Base-by-base conservation (phyloP, 345 rosid species). In the Brassica carinata region DNA sequence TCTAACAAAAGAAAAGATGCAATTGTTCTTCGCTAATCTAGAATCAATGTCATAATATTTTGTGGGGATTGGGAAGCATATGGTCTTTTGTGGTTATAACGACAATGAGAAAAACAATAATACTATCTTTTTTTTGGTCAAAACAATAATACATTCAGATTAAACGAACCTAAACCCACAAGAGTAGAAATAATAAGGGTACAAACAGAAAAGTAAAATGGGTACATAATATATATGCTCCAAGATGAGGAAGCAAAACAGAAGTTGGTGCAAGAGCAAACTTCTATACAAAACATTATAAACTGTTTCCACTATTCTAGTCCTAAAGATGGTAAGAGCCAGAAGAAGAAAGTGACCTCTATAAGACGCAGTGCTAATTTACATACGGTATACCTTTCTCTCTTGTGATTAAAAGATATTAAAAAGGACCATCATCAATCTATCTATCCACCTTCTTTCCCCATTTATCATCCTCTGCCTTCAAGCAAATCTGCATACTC, bases 231-330 rank as follows among this genome's bases (percentile, higher is more conserved):
- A 17, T 79, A 79, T 67, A 58, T 79, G 82, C 78, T 68, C 73
- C 76, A 78, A 69, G 67, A 10, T 26, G 81, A 64, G 72, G 30
- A 15, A 40, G 23, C 31, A 38, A 77, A 65, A 38, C 14, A 65
- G 30, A 17, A 64, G 8, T 1, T 67, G 18, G 33, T 19, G 72
- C 70, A 58, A 58, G 43, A 75, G 77, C 18, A 75, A 76, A 64
- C 68, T 71, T 38, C 80, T 81, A 63, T 81, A 76, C 84, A 81
- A 40, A 81, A 64, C 77, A n/a, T n/a, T n/a, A n/a, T n/a, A n/a
- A n/a, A n/a, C n/a, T n/a, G n/a, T n/a, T n/a, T n/a, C n/a, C n/a
- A n/a, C n/a, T n/a, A n/a, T 75, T 34, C 83, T 53, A 75, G 64
- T 53, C 69, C 73, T 26, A 80, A 75, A 36, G 48, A 80, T 74